Percentiles rank a stretch among this genome's conserved stretches.
Conservation (phyloP, 2,329 filamentous ascomycete species). For the Fusarium heterosporum region DNA sequence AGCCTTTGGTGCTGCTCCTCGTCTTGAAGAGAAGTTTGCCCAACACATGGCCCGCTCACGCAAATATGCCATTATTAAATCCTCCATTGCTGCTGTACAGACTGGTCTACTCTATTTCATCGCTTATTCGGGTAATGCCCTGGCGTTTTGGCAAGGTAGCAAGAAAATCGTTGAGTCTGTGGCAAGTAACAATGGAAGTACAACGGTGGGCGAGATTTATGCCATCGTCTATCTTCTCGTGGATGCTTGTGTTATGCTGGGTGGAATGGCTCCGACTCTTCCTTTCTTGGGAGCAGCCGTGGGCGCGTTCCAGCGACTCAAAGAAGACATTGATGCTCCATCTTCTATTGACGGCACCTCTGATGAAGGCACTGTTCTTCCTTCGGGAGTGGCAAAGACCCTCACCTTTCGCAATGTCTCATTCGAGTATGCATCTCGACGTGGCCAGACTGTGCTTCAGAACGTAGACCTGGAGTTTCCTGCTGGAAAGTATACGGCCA, state of each 20-base stretch:
- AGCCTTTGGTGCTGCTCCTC: constrained; percentile 67
- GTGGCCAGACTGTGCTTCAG: constrained; percentile 56
- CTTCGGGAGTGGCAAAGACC: constrained; percentile 54
- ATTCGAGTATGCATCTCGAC: constrained; percentile 59
- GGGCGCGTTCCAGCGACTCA: constrained; percentile 67
- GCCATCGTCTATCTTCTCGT: constrained; percentile 66
- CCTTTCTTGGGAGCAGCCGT: constrained; percentile 69
- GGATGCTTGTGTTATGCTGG: constrained; percentile 71
- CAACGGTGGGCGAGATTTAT: constrained; percentile 59
- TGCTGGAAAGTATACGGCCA: constrained; percentile 61
- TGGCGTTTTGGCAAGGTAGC: constrained; percentile 76
- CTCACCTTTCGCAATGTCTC: constrained; percentile 54
- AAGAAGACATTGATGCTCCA: constrained; percentile 65
- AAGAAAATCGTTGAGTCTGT: constrained; percentile 58
- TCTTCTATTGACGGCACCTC: constrained; percentile 59
- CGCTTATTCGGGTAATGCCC: constrained; percentile 72
- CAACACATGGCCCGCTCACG: constrained; percentile 56
- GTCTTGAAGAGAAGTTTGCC: constrained; percentile 61
- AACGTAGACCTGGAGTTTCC: constrained; percentile 60
- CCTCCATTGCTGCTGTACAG: constrained; percentile 65
- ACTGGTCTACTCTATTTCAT: constrained; percentile 73
- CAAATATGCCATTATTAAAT: constrained; percentile 66
- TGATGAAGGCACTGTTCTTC: constrained; percentile 53
- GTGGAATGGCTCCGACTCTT: constrained; percentile 71
- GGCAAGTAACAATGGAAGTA: constrained; percentile 48